Evolutionary conservation across 2,329 filamentous ascomycete genomes (phyloP), one percentile per base, ranked within the genome.

Genomic region (Botryosphaeria agaves): DNA sequence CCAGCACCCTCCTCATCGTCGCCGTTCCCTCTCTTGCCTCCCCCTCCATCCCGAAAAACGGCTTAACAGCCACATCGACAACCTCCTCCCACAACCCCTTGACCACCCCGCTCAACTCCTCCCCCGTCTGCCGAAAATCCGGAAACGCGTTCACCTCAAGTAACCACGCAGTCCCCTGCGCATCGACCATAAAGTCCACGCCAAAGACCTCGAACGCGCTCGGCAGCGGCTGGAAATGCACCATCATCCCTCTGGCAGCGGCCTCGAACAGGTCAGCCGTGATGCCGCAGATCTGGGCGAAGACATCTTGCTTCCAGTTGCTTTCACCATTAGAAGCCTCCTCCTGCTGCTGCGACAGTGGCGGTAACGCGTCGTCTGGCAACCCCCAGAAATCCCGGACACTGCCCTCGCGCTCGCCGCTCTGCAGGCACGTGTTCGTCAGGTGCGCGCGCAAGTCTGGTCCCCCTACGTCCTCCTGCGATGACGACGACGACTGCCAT

Each of bases 131-230:
- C 46, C 69, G 74, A 48, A 95, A 95, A 57, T 98, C 89, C 7
- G 89, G 89, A 55, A 92, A 98, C 0, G 87, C 82, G 59, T 98
- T 98, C 18, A 92, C 70, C 59, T 98, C 89, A 33, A 98, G 59
- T 45, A 98, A 51, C 72, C 75, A 94, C 3, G 72, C 69, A 3
- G 46, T 62, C 0, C 72, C 75, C 6, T 50, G 44, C 0, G 49
- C 63, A 44, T 84, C 81, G 7, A 94, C 74, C 44, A 98, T 52
- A 48, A 89, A 98, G 50, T 98, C 89, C 25, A 95, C 53, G 0
- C 89, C 89, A 49, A 80, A 98, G 5, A 91, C 61, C 59, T 98
- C 89, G 48, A 95, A 95, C 0, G 77, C 81, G 49, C 91, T 87
- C 1, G 76, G 73, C 29, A 93, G 51, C 11, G 85, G 73, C 55